phyloP scores from a whole-genome alignment of 208 protist genomes.

The Wallacemonas sp. region DNA sequence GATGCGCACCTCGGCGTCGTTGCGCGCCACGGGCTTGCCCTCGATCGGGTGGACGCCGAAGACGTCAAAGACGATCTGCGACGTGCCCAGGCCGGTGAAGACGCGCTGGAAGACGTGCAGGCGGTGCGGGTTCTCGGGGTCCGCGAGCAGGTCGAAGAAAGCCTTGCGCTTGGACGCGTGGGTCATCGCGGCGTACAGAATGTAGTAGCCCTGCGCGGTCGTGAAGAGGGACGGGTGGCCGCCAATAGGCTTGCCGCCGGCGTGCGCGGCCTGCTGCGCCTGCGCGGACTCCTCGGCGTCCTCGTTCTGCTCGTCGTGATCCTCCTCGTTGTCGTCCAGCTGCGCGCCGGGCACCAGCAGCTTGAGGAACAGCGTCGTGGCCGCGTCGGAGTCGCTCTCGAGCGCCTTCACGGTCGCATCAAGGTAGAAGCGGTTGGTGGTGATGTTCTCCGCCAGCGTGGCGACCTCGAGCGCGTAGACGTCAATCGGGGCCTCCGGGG shows the following conservation, averaged over 20 bases:
- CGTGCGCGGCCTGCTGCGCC: constrained; percentile 15
- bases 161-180: constrained; percentile 43
- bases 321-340: constrained; percentile 21
- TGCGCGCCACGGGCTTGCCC: constrained; percentile 25
- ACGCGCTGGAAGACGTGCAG: constrained; percentile 54
- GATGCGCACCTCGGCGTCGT: constrained; percentile 57
- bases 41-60: constrained; percentile 50
- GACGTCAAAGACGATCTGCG: constrained; percentile 56
- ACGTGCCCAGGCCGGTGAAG: constrained; percentile 55
- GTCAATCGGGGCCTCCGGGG: constrained; percentile 20
- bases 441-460: constrained; percentile 38
- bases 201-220: constrained; percentile 45
- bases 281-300: constrained; percentile 19
- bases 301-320: constrained; percentile 20
- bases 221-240: constrained; percentile 26
- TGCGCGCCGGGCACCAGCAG: constrained; percentile 28
- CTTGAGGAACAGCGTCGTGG: constrained; percentile 51
- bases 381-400: constrained; percentile 45
- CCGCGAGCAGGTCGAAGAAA: constrained; percentile 58
- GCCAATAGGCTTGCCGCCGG: constrained; percentile 9
- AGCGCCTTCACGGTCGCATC: constrained; percentile 39
- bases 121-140: constrained; percentile 27
- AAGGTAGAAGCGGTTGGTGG: constrained; percentile 41
- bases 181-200: constrained; percentile 48
- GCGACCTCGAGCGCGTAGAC: constrained; percentile 27